These are phyloP conservation scores for Pseudopyricularia cyperi DNA, from an alignment of 2,329 filamentous ascomycete species.

Conservation along the genomic window DNA sequence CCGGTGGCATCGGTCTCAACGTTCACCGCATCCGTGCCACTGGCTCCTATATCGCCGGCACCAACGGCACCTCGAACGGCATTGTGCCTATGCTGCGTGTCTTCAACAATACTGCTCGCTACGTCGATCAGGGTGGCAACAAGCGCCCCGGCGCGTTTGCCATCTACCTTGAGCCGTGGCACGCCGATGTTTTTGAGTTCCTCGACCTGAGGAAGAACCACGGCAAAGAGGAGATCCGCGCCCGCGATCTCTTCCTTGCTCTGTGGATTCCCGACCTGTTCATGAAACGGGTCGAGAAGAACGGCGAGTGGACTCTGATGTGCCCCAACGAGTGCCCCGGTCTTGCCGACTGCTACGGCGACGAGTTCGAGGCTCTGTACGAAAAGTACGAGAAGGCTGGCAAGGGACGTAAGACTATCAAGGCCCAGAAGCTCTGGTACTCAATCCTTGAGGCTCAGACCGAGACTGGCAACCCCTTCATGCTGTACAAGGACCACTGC, in stretches of 20 bases:
- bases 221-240: conserved; percentile 94
- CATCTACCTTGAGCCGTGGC: conserved; percentile 98
- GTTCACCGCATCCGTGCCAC: conserved; percentile 94
- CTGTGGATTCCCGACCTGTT: conserved; percentile 98
- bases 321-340: conserved; percentile 95
- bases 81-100: conserved; percentile 96
- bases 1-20: conserved; percentile 93
- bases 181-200: conserved; percentile 94
- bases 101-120: conserved; percentile 98
- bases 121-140: conserved; percentile 98
- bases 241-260: conserved; percentile 93
- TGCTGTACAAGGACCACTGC: conserved; percentile 98
- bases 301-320: conserved; percentile 94
- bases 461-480: conserved; percentile 97
- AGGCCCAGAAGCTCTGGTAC: conserved; percentile 99
- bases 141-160: conserved; percentile 97
- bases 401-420: conserved; percentile 78
- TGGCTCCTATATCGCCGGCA: conserved; percentile 94
- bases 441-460: conserved; percentile 96
- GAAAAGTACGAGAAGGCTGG: conserved; percentile 83
- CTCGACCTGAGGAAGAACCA: conserved; percentile 98
- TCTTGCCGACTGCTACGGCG: conserved; percentile 90
- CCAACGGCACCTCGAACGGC: conserved; percentile 95
- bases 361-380: conserved; percentile 92
- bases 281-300: conserved; percentile 99